phyloP scores from a whole-genome alignment of 129 eudicot species.

The Flaveria brownii region DNA sequence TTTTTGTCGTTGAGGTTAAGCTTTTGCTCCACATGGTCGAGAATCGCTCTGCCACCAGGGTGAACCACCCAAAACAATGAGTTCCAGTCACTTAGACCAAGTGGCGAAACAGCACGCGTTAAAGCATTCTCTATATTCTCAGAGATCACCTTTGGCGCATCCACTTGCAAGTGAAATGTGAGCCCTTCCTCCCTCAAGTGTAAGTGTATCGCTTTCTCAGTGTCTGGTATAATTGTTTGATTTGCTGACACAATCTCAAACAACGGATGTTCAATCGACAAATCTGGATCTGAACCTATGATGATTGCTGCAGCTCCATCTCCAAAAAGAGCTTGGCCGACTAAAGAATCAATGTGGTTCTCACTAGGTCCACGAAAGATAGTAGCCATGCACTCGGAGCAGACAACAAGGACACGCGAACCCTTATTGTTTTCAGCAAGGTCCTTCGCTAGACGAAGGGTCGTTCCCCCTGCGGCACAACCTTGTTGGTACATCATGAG shows the following conservation, averaged over 20 bases:
- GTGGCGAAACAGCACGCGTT: conserved; percentile 18
- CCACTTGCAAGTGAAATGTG: conserved; percentile 35
- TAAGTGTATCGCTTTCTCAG: conserved; percentile 34
- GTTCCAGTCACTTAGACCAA: conserved; percentile 41
- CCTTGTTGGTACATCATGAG: conserved; percentile 23
- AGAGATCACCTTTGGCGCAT: conserved; percentile 33
- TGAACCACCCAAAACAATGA: conserved; percentile 48
- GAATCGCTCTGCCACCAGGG: conserved; percentile 19
- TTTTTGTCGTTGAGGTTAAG: not conserved
- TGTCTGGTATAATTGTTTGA: conserved; percentile 35
- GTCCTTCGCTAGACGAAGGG: conserved; percentile 15
- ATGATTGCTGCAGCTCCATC: conserved; percentile 46
- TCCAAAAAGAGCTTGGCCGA: conserved; percentile 47
- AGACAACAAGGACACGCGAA: conserved; percentile 16
- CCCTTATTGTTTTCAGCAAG: conserved; percentile 18
- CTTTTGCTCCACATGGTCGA: not conserved
- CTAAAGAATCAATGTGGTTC: conserved; percentile 23
- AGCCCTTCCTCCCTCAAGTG: conserved; percentile 48
- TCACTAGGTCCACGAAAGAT: conserved; percentile 2
- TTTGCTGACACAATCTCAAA: conserved; percentile 42
- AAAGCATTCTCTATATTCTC: conserved; percentile 31
- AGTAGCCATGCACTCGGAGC: not conserved
- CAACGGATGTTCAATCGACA: conserved; percentile 28
- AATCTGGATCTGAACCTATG: conserved; percentile 44
- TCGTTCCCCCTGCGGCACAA: not conserved